Conservation (phyloP, 208 protist species). For the Wallacemonas sp. region DNA sequence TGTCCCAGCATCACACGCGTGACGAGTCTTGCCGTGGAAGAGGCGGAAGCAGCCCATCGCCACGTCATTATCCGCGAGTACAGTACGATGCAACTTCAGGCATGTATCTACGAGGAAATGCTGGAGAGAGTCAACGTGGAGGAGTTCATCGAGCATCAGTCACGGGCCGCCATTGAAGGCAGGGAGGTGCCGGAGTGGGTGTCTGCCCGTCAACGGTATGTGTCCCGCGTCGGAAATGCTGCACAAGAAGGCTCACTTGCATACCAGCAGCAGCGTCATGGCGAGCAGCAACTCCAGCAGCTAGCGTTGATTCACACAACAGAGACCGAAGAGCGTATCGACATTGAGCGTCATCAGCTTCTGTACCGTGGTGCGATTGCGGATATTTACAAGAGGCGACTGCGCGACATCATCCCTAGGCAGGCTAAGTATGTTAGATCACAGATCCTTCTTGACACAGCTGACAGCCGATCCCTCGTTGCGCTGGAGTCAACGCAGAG, state of each 20-base stretch:
- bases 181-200: slow-evolving; percentile 32
- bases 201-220: slow-evolving; percentile 12
- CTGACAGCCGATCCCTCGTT: slow-evolving; percentile 14
- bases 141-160: slow-evolving; percentile 22
- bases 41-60: slow-evolving; percentile 24
- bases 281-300: slow-evolving; percentile 21
- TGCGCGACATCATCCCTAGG: slow-evolving; percentile 23
- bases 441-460: slow-evolving; percentile 16
- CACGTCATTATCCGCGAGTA: slow-evolving; percentile 25
- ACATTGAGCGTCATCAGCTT: slow-evolving; percentile 35
- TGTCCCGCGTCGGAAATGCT: slow-evolving; percentile 3
- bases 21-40: slow-evolving; percentile 14
- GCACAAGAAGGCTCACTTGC: background rate
- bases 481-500: slow-evolving; percentile 22
- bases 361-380: slow-evolving; percentile 24
- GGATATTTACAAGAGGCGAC: slow-evolving; percentile 15
- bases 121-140: slow-evolving; percentile 24
- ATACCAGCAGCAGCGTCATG: background rate
- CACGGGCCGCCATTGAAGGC: slow-evolving; percentile 17
- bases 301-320: slow-evolving; percentile 27
- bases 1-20: slow-evolving; percentile 9
- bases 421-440: slow-evolving; percentile 27
- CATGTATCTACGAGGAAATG: slow-evolving; percentile 18
- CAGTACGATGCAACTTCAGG: slow-evolving; percentile 33
- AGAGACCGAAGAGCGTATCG: slow-evolving; percentile 36